A percentile compares a stretch with the other conserved stretches of the same genome.
phyloP scores from a whole-genome alignment of 169 alveolate genomes.

The Plasmodium blacklocki region DNA sequence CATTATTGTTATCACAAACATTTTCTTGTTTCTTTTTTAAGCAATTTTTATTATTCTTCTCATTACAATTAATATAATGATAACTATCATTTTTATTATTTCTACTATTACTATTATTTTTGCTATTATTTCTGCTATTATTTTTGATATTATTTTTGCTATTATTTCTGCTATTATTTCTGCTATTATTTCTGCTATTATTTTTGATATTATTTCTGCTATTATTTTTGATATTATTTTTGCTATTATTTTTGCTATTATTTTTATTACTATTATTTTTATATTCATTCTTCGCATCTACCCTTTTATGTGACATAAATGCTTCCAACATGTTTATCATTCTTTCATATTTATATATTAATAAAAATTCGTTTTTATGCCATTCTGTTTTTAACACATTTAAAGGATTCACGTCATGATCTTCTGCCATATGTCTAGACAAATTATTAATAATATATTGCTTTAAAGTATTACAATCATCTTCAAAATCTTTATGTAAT shows the following conservation, averaged over 20 bases:
- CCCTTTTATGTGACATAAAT: not conserved
- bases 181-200: not conserved
- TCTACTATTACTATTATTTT: not conserved
- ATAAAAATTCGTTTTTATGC: slow-evolving; percentile 29
- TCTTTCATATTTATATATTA: slow-evolving; percentile 43
- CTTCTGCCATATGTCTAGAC: slow-evolving; percentile 24
- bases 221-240: not conserved
- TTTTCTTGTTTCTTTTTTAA: not conserved
- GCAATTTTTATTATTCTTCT: not conserved
- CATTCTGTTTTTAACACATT: slow-evolving; percentile 30
- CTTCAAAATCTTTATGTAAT: slow-evolving; percentile 8
- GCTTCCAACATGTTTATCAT: not conserved
- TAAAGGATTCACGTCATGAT: slow-evolving; percentile 24
- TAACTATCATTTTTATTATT: no score
- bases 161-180: not conserved
- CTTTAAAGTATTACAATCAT: slow-evolving; percentile 30
- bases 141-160: not conserved
- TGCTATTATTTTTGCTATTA: not conserved
- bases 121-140: no score
- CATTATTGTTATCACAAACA: not conserved
- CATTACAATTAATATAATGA: not conserved
- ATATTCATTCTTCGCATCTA: not conserved
- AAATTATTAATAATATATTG: slow-evolving; percentile 31
- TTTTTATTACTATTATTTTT: not conserved
- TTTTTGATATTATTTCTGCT: not conserved